Evolutionary conservation across 2,329 filamentous ascomycete species (phyloP).

Genomic region (Clarireedia paspali): DNA sequence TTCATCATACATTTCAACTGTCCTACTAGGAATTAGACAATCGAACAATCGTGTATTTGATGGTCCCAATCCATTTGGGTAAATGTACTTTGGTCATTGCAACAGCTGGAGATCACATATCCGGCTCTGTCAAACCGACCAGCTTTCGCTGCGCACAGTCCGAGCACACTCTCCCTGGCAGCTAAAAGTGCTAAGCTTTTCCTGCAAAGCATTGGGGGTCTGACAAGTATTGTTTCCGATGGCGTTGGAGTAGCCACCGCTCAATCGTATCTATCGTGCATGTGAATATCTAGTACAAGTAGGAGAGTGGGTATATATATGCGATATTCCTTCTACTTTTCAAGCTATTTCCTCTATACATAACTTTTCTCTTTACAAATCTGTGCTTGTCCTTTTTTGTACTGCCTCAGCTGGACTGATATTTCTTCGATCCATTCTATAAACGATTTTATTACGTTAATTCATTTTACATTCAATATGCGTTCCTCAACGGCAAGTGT

Average conservation of each 20-base stretch:
- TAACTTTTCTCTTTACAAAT: background rate
- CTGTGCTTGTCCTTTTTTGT: background rate
- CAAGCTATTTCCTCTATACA: background rate
- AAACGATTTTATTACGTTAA: background rate
- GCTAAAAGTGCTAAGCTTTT: background rate
- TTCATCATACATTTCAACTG: no score
- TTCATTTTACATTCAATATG: conserved; percentile 14
- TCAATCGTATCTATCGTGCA: background rate
- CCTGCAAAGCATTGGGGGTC: conserved; percentile 1
- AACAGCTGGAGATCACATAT: no score
- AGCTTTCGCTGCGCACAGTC: no score
- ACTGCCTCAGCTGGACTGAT: conserved; percentile 5
- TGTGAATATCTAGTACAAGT: no score
- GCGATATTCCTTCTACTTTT: background rate
- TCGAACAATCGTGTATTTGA: no score
- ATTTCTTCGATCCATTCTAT: background rate
- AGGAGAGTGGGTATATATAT: background rate
- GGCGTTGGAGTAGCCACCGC: background rate
- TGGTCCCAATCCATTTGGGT: no score
- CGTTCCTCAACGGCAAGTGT: conserved; percentile 21
- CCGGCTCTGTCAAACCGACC: no score
- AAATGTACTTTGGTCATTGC: no score
- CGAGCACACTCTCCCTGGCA: background rate
- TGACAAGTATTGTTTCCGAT: conserved; percentile 8
- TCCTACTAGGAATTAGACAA: no score